Conservation (phyloP, 768 basidiomycete genomes). For the Lentinula boryana region DNA sequence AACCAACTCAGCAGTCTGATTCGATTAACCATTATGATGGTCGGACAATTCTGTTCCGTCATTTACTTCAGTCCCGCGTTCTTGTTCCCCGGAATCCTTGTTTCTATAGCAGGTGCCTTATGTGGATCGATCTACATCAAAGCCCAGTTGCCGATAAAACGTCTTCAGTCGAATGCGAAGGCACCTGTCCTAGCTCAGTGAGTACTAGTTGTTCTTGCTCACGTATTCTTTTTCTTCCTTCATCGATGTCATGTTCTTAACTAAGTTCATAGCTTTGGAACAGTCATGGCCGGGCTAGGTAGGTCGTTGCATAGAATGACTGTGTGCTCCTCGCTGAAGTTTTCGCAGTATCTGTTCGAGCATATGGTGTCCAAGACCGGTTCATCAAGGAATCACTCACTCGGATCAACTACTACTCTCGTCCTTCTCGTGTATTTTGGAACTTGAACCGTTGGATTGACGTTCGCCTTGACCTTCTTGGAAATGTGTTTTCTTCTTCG, state of each 20-base stretch:
- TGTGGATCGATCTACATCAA: slow-evolving; percentile 39
- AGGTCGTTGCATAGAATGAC: neutral
- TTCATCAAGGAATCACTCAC: slow-evolving; percentile 26
- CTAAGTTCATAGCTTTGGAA: slow-evolving; percentile 22
- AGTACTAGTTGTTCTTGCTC: neutral
- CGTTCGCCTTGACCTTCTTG: slow-evolving; percentile 38
- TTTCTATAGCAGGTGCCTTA: slow-evolving; percentile 36
- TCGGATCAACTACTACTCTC: slow-evolving; percentile 34
- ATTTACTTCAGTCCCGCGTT: slow-evolving; percentile 40
- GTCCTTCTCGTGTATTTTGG: slow-evolving; percentile 26
- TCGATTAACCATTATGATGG: slow-evolving; percentile 26
- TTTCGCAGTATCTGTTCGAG: slow-evolving; percentile 30
- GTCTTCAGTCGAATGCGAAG: slow-evolving; percentile 14
- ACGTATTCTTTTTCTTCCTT: slow-evolving; percentile 4
- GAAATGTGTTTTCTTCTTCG: slow-evolving; percentile 32
- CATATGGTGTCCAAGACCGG: slow-evolving; percentile 35
- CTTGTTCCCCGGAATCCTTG: slow-evolving; percentile 34
- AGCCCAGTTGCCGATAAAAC: slow-evolving; percentile 43
- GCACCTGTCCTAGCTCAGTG: slow-evolving; percentile 17
- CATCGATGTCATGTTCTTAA: neutral
- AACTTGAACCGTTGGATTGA: slow-evolving; percentile 23
- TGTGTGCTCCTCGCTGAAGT: neutral
- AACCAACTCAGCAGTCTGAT: slow-evolving; percentile 20
- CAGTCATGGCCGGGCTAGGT: slow-evolving; percentile 36
- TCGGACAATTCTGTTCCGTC: slow-evolving; percentile 37